These are phyloP conservation scores for Penicillium griseofulvum DNA, from an alignment of 2,329 filamentous ascomycete species.

Conservation along the genomic window DNA sequence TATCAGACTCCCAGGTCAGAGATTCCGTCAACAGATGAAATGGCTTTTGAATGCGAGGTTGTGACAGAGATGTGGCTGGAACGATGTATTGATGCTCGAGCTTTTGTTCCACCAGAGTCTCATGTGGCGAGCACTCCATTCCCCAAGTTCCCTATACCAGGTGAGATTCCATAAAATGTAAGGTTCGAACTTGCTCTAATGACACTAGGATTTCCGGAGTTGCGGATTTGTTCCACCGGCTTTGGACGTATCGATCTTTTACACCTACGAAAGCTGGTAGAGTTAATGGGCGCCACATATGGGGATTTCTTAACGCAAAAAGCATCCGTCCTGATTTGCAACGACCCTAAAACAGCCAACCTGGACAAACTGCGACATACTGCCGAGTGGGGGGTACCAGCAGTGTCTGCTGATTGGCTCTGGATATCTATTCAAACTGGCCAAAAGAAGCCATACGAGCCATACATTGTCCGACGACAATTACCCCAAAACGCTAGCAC, in stretches of 20 bases:
- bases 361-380: slow-evolving; percentile 78
- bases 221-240: slow-evolving; percentile 75
- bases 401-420: slow-evolving; percentile 81
- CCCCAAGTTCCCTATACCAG: slow-evolving; percentile 63
- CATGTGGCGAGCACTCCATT: slow-evolving; percentile 78
- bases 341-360: slow-evolving; percentile 51
- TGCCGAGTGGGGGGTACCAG: slow-evolving; percentile 69
- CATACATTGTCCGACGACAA: slow-evolving; percentile 41
- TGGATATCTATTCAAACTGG: slow-evolving; percentile 69
- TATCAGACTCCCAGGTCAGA: slow-evolving; percentile 35
- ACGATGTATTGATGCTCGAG: slow-evolving; percentile 75
- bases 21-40: slow-evolving; percentile 40
- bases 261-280: slow-evolving; percentile 75
- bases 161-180: slow-evolving; percentile 29
- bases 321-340: slow-evolving; percentile 76
- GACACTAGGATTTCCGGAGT: slow-evolving; percentile 58
- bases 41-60: slow-evolving; percentile 45
- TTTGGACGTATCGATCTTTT: slow-evolving; percentile 82
- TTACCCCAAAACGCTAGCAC: slow-evolving; percentile 23
- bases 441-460: slow-evolving; percentile 48
- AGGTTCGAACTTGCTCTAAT: slow-evolving; percentile 14
- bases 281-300: slow-evolving; percentile 75
- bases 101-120: slow-evolving; percentile 64
- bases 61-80: slow-evolving; percentile 96
- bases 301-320: slow-evolving; percentile 70